A percentile compares a stretch with the other conserved stretches of the same genome.
Evolutionary conservation across 2,329 filamentous ascomycete genomes (phyloP).

Genomic region (Ophiostoma piceae): DNA sequence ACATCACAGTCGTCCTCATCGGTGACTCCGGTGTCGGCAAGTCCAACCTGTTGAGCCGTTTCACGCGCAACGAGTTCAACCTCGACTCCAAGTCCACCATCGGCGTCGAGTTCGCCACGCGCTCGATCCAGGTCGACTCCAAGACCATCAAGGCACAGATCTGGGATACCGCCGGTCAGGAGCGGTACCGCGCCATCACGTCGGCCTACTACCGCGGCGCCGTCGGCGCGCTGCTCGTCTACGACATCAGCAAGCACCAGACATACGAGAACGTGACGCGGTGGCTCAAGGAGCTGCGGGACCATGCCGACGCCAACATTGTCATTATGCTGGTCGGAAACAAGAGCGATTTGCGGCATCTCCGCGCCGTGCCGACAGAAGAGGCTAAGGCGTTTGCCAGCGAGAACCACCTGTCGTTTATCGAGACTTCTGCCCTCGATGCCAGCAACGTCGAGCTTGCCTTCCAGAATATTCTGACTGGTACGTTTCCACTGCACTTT

Average conservation of each 20-base stretch:
- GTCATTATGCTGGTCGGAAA: slow-evolving; percentile 99
- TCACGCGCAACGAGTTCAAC: slow-evolving; percentile 99
- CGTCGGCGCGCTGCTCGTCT: slow-evolving; percentile 93
- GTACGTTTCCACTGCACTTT: slow-evolving; percentile 54
- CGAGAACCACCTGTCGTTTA: slow-evolving; percentile 97
- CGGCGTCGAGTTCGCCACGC: slow-evolving; percentile 97
- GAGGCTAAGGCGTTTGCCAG: slow-evolving; percentile 97
- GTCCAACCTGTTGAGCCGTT: slow-evolving; percentile 98
- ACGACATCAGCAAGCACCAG: slow-evolving; percentile 99
- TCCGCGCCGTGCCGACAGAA: slow-evolving; percentile 93
- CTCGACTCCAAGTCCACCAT: slow-evolving; percentile 99
- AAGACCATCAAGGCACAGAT: slow-evolving; percentile 99
- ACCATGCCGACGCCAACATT: slow-evolving; percentile 97
- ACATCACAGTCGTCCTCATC: slow-evolving; percentile 80
- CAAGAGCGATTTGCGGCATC: slow-evolving; percentile 99
- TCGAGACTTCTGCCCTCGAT: slow-evolving; percentile 97
- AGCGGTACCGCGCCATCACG: slow-evolving; percentile 97
- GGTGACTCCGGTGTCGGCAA: slow-evolving; percentile 99
- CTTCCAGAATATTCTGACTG: slow-evolving; percentile 98
- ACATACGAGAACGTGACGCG: slow-evolving; percentile 98
- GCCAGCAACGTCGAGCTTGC: slow-evolving; percentile 98
- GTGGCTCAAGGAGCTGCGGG: slow-evolving; percentile 97
- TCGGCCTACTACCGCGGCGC: slow-evolving; percentile 98
- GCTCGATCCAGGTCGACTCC: slow-evolving; percentile 96
- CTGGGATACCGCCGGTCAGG: slow-evolving; percentile 98